These are phyloP conservation scores for Tuber umbilicatum DNA, from an alignment of 495 filamentous ascomycete species.

Conservation along the genomic window DNA sequence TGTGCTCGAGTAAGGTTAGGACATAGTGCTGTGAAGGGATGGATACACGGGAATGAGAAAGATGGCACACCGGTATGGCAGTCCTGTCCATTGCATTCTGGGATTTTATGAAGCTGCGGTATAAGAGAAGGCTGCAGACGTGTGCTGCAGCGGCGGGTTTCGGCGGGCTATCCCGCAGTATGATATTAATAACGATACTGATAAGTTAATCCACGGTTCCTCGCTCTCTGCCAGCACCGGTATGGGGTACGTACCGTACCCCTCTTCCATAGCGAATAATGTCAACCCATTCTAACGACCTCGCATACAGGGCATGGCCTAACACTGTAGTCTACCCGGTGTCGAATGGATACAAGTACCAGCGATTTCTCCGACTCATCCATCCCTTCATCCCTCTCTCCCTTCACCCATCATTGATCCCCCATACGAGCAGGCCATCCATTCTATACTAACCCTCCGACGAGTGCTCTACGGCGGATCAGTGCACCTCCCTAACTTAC, in stretches of 20 bases:
- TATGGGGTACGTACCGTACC: neutral
- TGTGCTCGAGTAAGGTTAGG: too few relatives aligned
- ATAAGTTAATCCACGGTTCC: neutral
- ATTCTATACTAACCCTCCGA: neutral
- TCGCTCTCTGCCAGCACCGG: neutral
- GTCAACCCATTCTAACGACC: neutral
- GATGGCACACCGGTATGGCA: neutral
- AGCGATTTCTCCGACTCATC: neutral
- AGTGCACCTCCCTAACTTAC: neutral
- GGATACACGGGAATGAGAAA: neutral
- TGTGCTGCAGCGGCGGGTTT: neutral
- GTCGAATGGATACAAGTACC: neutral
- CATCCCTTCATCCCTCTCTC: neutral
- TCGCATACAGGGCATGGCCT: neutral
- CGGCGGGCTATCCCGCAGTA: neutral
- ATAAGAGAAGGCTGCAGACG: neutral
- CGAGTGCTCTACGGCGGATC: neutral
- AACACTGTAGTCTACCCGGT: neutral
- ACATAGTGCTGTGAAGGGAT: too few relatives aligned
- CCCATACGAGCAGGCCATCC: neutral
- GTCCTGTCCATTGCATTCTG: neutral
- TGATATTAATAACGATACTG: too few relatives aligned
- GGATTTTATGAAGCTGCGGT: neutral
- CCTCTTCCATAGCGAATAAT: neutral
- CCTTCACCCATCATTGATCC: neutral